A percentile compares a stretch with the other conserved stretches of the same genome.
Evolutionary conservation across 1,284 basidiomycete species (phyloP).

Genomic region (Boletellus deceptivus): DNA sequence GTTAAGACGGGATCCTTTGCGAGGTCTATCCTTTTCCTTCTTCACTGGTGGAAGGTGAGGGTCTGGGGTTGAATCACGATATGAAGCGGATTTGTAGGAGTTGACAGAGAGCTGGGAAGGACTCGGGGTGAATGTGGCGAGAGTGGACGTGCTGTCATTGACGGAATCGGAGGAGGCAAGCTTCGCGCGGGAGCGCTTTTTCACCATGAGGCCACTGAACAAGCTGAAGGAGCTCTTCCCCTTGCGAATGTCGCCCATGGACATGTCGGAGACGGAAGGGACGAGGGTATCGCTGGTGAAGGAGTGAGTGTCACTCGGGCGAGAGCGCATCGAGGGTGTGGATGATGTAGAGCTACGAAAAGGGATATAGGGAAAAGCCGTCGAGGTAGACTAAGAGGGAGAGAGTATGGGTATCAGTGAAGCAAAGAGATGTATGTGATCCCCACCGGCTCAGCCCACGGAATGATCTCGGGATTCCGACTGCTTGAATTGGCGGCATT

Average conservation of each 20-base stretch:
- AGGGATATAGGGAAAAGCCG: slow-evolving; percentile 28
- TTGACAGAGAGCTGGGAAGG: slow-evolving; percentile 26
- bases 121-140: slow-evolving; percentile 21
- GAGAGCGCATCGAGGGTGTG: slow-evolving; percentile 32
- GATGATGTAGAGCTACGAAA: slow-evolving; percentile 32
- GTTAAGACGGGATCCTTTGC: slow-evolving; percentile 24
- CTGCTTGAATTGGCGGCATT: neutral
- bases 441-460: slow-evolving; percentile 25
- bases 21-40: slow-evolving; percentile 22
- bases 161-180: slow-evolving; percentile 29
- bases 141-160: slow-evolving; percentile 16
- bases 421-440: neutral
- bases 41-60: slow-evolving; percentile 32
- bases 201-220: slow-evolving; percentile 31
- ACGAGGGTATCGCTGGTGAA: slow-evolving; percentile 32
- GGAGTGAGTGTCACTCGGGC: slow-evolving; percentile 43
- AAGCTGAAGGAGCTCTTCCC: slow-evolving; percentile 33
- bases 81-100: slow-evolving; percentile 18
- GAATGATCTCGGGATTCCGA: slow-evolving; percentile 21
- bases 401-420: slow-evolving; percentile 13
- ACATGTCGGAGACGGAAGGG: slow-evolving; percentile 30
- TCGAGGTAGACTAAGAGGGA: slow-evolving; percentile 23
- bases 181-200: slow-evolving; percentile 34
- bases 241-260: slow-evolving; percentile 31
- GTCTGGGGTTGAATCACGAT: slow-evolving; percentile 11